Evolutionary conservation across 768 basidiomycete species (phyloP).

Genomic region (Trametes villosa): DNA sequence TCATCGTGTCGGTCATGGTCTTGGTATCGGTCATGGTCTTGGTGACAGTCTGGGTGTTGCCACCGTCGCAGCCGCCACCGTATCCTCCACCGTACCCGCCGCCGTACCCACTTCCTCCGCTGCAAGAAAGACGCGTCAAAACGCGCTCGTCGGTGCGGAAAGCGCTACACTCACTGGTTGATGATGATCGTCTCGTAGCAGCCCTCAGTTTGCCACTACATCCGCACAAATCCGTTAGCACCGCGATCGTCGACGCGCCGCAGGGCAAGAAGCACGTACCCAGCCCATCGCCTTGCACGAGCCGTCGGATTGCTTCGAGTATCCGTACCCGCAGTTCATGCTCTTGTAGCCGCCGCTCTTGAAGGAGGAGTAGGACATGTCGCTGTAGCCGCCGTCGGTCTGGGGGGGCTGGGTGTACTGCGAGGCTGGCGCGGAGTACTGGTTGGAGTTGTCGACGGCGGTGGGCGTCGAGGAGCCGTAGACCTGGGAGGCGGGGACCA

Average conservation of each 20-base stretch:
- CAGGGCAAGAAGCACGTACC: conserved; percentile 45
- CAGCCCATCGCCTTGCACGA: conserved; percentile 59
- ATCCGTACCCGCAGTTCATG: conserved; percentile 74
- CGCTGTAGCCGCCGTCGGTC: conserved; percentile 45
- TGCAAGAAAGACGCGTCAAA: conserved; percentile 18
- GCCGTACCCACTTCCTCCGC: conserved; percentile 14
- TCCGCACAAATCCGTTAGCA: conserved; percentile 5
- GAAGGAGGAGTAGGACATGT: conserved; percentile 66
- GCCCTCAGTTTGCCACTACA: conserved; percentile 42
- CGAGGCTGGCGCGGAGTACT: conserved; percentile 28
- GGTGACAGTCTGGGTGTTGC: conserved; percentile 37
- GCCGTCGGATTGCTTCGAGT: conserved; percentile 57
- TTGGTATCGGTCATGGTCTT: conserved; percentile 41
- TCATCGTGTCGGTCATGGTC: conserved; percentile 42
- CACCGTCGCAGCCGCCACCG: conserved; percentile 19
- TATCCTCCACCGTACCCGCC: conserved; percentile 25
- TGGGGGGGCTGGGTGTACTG: conserved; percentile 28
- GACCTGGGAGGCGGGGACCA: conserved; percentile 31
- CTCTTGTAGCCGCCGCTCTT: conserved; percentile 65
- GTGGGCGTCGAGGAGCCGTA: conserved; percentile 39
- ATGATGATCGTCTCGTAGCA: conserved; percentile 72
- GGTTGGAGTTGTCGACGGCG: conserved; percentile 33
- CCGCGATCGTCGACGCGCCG: not conserved
- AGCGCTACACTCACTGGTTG: conserved; percentile 37
- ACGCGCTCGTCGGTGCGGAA: not conserved